Base-by-base conservation (phyloP, 176 grass and related monocot species). In the Aegilops umbellulata region DNA sequence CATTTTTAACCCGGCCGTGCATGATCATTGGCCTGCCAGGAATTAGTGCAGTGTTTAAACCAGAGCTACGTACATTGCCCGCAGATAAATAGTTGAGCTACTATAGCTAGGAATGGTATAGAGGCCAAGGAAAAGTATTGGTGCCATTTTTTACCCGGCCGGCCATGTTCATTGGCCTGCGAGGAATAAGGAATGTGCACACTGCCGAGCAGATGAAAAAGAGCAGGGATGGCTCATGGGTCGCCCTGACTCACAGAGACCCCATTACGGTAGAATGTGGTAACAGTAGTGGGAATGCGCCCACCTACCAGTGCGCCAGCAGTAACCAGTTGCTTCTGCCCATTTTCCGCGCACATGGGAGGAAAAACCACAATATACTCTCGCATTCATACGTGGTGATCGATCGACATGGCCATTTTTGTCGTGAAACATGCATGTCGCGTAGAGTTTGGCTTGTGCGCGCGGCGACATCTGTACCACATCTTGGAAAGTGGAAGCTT, bases 111-210 rank as follows among this genome's bases (percentile, higher is more conserved):
- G 55, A 9, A 58, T 58, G 0, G 55, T n/a, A 19, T 19, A 57
- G 19, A 22, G 19, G 55, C 23, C 4, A 2, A 26, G 2, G 1
- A 2, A 46, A 46, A 0, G 42, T n/a, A 14, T 0, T 0, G 12
- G 26, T 13, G 16, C 1, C 27, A 31, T 36, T 15, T 30, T 3
- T 76, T 22, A 20, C 17, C 26, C 4, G 44, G 16, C 15, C 4
- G 2, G 8, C 3, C 26, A 60, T 8, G 10, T 36, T 78, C 30
- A 24, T 78, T 78, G 76, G 30, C 20, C 29, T 16, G 19, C 20
- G 17, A 26, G 42, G 42, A 29, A 75, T 49, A 16, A 44, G 70
- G 70, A 74, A 16, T 27, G 14, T 8, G 3, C 11, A 42, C 49
- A 15, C 4, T 53, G 16, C 0, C 49, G 16, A 25, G 2, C 0